Evolutionary conservation across 352 stramenopile species (phyloP).

Genomic region (Phytophthora macrochlamydospora): DNA sequence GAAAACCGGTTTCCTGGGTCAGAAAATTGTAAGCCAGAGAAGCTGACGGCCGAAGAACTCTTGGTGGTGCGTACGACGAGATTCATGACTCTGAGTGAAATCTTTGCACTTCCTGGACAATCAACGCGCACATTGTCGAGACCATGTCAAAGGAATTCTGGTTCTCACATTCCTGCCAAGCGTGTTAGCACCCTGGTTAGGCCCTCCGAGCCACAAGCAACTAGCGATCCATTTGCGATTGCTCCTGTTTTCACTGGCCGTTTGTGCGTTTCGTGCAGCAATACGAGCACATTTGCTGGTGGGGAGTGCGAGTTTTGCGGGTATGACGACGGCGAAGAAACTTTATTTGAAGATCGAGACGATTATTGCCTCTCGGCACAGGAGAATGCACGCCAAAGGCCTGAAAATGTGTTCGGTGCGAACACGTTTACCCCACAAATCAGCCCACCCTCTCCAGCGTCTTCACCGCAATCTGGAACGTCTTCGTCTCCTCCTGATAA

Average conservation of each 20-base stretch:
- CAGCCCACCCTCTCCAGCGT: conserved; percentile 1
- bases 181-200: too few species aligned
- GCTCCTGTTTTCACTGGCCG: conserved; percentile 19
- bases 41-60: conserved; percentile 24
- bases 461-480: conserved; percentile 5
- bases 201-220: neutral
- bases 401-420: too few species aligned
- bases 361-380: conserved; percentile 7
- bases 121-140: neutral
- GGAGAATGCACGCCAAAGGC: too few species aligned
- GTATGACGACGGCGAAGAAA: conserved; percentile 32
- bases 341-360: neutral
- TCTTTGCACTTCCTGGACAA: conserved; percentile 21
- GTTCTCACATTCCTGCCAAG: too few species aligned
- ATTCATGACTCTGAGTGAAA: conserved; percentile 35
- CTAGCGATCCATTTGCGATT: conserved; percentile 19
- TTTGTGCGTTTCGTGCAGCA: conserved; percentile 41
- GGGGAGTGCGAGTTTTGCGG: conserved; percentile 48
- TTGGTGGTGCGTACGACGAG: conserved; percentile 19
- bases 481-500: conserved; percentile 10
- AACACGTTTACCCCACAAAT: neutral
- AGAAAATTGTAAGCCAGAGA: conserved; percentile 1
- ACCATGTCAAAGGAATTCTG: too few species aligned
- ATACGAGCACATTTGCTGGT: conserved; percentile 38
- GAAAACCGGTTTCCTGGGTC: conserved; percentile 5